A percentile compares a stretch with the other conserved stretches of the same genome.
Conservation (phyloP, 106 monocot genomes). For the Acorus calamus region DNA sequence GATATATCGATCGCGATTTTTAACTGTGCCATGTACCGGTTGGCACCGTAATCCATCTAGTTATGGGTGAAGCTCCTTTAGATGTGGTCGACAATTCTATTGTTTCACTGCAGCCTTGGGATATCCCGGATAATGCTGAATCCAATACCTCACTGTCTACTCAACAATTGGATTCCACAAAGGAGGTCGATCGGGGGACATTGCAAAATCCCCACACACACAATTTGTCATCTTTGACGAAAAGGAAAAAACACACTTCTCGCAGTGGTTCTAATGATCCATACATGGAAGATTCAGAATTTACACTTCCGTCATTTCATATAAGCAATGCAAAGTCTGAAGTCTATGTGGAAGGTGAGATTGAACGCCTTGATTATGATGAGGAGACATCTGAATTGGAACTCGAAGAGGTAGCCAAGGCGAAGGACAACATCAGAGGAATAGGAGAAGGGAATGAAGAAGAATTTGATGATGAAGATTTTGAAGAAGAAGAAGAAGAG, state of each 20-base stretch:
- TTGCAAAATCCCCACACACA: too few species aligned
- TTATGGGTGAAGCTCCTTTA: conserved; percentile 57
- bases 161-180: background rate
- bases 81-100: conserved; percentile 24
- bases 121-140: conserved; percentile 39
- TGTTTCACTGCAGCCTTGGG: conserved; percentile 72
- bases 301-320: too few species aligned
- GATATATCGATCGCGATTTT: too few species aligned
- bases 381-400: background rate
- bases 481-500: conserved; percentile 19
- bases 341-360: too few species aligned
- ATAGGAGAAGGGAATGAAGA: conserved; percentile 12
- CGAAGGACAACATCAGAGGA: background rate
- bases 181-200: too few species aligned
- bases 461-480: conserved; percentile 10
- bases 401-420: background rate
- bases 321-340: too few species aligned
- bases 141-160: conserved; percentile 5
- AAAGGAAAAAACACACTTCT: too few species aligned
- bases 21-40: too few species aligned
- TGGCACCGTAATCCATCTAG: conserved; percentile 85
- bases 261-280: too few species aligned
- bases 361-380: too few species aligned
- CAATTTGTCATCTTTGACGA: too few species aligned
- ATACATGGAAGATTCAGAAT: too few species aligned